Conservation (phyloP, 495 filamentous ascomycete genomes). For the Penicillium goetzii region DNA sequence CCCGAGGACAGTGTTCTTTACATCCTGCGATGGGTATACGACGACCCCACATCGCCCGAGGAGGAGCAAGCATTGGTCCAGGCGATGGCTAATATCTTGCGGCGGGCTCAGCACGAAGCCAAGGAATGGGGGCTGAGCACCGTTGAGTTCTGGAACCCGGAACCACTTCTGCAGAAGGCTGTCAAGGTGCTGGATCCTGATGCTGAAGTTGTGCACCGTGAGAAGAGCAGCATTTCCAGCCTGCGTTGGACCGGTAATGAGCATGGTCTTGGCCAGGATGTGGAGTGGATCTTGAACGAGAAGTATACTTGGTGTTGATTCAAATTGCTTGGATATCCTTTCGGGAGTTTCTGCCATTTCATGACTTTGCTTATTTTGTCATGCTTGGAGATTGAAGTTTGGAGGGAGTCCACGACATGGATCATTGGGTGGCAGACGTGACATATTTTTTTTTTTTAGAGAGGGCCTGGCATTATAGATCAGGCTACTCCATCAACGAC, state of each 20-base stretch:
- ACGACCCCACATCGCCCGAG: slow-evolving; percentile 49
- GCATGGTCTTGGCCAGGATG: slow-evolving; percentile 51
- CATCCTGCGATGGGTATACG: slow-evolving; percentile 77
- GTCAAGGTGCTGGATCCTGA: slow-evolving; percentile 56
- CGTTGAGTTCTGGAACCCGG: slow-evolving; percentile 70
- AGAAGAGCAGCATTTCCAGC: slow-evolving; percentile 65
- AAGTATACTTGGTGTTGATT: slow-evolving; percentile 91
- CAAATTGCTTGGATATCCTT: slow-evolving; percentile 2
- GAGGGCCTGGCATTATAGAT: slow-evolving; percentile 23
- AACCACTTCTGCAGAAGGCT: slow-evolving; percentile 58
- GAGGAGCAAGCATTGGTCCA: slow-evolving; percentile 41
- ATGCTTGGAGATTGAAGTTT: background rate
- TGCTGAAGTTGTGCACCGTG: slow-evolving; percentile 58
- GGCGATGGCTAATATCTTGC: slow-evolving; percentile 56
- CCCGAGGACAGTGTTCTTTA: slow-evolving; percentile 70
- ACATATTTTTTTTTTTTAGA: slow-evolving; percentile 30
- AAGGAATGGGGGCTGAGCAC: slow-evolving; percentile 60
- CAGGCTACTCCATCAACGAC: slow-evolving; percentile 21
- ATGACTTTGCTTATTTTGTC: slow-evolving; percentile 3
- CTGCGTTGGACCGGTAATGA: slow-evolving; percentile 64
- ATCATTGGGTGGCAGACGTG: slow-evolving; percentile 26
- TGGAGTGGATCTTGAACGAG: slow-evolving; percentile 90
- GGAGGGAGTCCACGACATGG: slow-evolving; percentile 1
- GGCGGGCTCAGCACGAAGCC: slow-evolving; percentile 59
- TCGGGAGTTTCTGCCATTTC: slow-evolving; percentile 14